Percentiles rank a stretch among this genome's conserved stretches.
Evolutionary conservation across 2,329 filamentous ascomycete genomes (phyloP).

Genomic region (Penicillium italicum): DNA sequence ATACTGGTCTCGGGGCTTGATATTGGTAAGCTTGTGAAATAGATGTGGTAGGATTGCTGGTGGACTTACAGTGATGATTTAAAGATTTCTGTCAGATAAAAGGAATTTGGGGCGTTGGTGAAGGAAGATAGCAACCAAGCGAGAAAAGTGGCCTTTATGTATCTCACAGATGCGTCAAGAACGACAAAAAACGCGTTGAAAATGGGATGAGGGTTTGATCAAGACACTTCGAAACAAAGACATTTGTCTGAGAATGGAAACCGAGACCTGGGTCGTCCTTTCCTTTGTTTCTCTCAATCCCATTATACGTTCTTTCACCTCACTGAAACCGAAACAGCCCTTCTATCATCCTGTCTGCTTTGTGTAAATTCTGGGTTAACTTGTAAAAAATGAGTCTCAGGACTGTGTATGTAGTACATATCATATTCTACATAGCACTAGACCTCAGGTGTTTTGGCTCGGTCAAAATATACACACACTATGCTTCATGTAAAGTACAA

Average conservation of each 20-base stretch:
- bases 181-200: neutral
- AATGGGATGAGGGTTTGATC: neutral
- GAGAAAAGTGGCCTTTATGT: neutral
- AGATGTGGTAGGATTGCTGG: neutral
- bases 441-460: neutral
- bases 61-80: neutral
- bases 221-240: neutral
- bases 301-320: neutral
- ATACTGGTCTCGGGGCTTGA: neutral
- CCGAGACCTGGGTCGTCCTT: neutral
- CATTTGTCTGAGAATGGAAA: neutral
- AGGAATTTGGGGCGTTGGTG: neutral
- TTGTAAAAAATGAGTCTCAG: neutral
- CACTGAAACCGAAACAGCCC: neutral
- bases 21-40: neutral
- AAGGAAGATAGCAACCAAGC: neutral
- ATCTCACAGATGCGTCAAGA: neutral
- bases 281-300: neutral
- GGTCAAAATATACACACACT: neutral
- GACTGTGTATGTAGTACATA: too few relatives aligned
- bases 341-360: neutral
- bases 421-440: too few relatives aligned
- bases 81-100: neutral
- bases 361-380: neutral
- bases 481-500: neutral